phyloP scores from a whole-genome alignment of 306 rosid genomes.

The Oemleria cerasiformis region DNA sequence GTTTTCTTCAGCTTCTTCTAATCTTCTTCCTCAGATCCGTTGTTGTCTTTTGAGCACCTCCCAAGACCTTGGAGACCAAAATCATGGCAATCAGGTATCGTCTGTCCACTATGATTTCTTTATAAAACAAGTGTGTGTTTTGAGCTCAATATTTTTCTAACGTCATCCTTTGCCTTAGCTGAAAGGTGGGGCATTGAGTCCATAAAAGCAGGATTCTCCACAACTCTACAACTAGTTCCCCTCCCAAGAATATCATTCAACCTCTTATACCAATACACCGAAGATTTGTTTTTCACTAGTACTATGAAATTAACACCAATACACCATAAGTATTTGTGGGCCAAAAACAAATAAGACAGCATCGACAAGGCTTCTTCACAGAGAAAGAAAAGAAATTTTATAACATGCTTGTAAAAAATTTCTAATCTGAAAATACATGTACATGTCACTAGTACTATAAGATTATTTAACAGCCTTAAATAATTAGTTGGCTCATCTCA shows the following conservation, averaged over 20 bases:
- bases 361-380: too few relatives aligned
- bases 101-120: slow-evolving; percentile 84
- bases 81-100: slow-evolving; percentile 59
- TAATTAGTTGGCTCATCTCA: background rate
- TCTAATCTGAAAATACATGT: too few relatives aligned
- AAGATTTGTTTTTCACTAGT: too few relatives aligned
- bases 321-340: too few relatives aligned
- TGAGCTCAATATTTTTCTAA: slow-evolving; percentile 79
- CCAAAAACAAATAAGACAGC: slow-evolving; percentile 9
- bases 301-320: too few relatives aligned
- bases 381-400: too few relatives aligned
- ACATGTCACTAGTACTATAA: too few relatives aligned
- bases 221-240: slow-evolving; percentile 86
- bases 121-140: slow-evolving; percentile 87
- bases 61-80: slow-evolving; percentile 54
- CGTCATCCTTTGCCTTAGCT: slow-evolving; percentile 68
- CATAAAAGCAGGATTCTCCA: slow-evolving; percentile 87
- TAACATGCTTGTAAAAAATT: too few relatives aligned
- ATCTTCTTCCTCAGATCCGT: slow-evolving; percentile 59
- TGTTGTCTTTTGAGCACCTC: slow-evolving; percentile 49
- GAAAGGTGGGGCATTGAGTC: slow-evolving; percentile 78
- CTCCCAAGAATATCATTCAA: slow-evolving; percentile 88
- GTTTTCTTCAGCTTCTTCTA: slow-evolving; percentile 49
- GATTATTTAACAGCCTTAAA: background rate
- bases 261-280: slow-evolving; percentile 87